phyloP scores from a whole-genome alignment of 2,329 filamentous ascomycete genomes.

The Fusarium guadeloupense region DNA sequence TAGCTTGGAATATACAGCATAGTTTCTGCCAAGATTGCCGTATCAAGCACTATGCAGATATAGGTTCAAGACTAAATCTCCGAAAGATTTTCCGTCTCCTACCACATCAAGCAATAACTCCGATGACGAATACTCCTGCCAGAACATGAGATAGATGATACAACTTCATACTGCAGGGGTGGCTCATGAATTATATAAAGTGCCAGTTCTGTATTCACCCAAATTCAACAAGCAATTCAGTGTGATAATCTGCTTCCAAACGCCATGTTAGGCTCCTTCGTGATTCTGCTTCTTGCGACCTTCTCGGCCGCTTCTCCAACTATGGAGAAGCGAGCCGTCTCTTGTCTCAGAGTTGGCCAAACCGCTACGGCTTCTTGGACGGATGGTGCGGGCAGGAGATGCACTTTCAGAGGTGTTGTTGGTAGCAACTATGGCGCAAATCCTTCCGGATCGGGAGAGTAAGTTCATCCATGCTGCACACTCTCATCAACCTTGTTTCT shows the following conservation, averaged over 20 bases:
- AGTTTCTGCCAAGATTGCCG: background rate
- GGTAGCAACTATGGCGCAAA: constrained; percentile 60
- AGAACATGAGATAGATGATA: background rate
- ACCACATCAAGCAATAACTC: constrained; percentile 27
- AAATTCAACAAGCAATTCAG: no score
- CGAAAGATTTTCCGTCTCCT: constrained; percentile 35
- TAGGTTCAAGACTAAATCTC: background rate
- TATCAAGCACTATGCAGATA: background rate
- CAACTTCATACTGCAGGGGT: background rate
- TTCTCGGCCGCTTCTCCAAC: constrained; percentile 21
- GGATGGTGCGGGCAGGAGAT: constrained; percentile 53
- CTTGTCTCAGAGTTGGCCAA: constrained; percentile 35
- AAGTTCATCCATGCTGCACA: constrained; percentile 19
- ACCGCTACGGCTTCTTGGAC: constrained; percentile 59
- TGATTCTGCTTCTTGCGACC: constrained; percentile 13
- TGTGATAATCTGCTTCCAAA: background rate
- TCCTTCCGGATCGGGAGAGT: constrained; percentile 54
- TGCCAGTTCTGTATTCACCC: no score
- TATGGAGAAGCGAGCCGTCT: constrained; percentile 30
- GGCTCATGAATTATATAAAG: background rate
- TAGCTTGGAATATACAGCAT: background rate
- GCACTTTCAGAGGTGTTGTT: constrained; percentile 55
- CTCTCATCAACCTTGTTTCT: background rate
- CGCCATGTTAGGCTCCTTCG: constrained; percentile 16
- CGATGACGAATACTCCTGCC: constrained; percentile 32